Conservation (phyloP, 495 filamentous ascomycete genomes). For the Hypoxylon cercidicola region DNA sequence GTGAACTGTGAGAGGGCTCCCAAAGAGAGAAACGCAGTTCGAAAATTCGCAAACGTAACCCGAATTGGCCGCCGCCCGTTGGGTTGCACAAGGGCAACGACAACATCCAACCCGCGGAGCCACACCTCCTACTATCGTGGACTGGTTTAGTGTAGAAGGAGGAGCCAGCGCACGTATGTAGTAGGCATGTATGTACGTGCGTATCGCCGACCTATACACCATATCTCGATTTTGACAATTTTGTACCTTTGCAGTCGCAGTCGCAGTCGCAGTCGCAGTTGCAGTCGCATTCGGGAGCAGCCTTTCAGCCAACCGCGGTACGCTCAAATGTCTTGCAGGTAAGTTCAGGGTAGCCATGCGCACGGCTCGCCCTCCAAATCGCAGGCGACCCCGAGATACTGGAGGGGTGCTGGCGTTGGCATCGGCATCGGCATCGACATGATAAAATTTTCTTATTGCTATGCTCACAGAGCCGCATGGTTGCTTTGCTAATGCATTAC, state of each 20-base stretch:
- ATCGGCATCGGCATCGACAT: too few species aligned
- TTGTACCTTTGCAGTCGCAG: constrained; percentile 16
- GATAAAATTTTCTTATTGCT: too few species aligned
- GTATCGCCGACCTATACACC: constrained; percentile 13
- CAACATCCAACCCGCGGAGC: constrained; percentile 29
- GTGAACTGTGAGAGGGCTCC: too few species aligned
- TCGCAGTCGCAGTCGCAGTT: too few species aligned
- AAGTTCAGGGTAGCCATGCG: constrained; percentile 20
- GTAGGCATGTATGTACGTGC: constrained; percentile 10
- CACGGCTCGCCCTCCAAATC: constrained; percentile 27
- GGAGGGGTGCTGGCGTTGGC: too few species aligned
- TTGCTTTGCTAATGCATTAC: constrained; percentile 4
- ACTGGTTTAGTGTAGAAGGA: not conserved
- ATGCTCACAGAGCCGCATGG: constrained; percentile 13
- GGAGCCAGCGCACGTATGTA: too few species aligned
- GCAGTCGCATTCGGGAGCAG: constrained; percentile 25
- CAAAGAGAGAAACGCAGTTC: constrained; percentile 19
- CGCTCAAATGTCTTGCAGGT: constrained; percentile 38
- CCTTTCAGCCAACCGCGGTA: constrained; percentile 28
- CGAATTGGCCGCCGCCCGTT: constrained; percentile 21
- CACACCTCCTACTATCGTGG: constrained; percentile 11
- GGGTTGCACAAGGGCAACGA: not conserved
- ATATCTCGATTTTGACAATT: constrained; percentile 12
- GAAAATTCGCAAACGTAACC: constrained; percentile 14
- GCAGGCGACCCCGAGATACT: constrained; percentile 18